Conservation (phyloP, 2,329 filamentous ascomycete species). For the Alternaria burnsii region DNA sequence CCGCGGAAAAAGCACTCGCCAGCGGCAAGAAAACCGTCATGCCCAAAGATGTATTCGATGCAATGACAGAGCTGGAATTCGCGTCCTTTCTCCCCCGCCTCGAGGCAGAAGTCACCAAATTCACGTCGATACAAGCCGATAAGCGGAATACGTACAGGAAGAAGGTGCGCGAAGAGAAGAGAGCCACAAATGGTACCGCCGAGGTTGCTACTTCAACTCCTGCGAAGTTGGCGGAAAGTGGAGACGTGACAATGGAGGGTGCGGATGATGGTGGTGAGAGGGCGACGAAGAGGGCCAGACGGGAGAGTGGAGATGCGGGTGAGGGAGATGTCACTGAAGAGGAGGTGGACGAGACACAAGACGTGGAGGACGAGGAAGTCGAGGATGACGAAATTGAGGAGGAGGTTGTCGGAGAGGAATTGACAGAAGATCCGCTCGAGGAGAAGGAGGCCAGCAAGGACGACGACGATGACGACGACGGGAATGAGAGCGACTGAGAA, state of each 20-base stretch:
- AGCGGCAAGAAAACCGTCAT: constrained; percentile 81
- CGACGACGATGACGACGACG: constrained; percentile 62
- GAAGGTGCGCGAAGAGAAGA: constrained; percentile 73
- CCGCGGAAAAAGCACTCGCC: constrained; percentile 73
- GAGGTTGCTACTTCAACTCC: constrained; percentile 8
- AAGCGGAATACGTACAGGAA: constrained; percentile 78
- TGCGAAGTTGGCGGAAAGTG: constrained; percentile 3
- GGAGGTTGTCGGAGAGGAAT: constrained; percentile 61
- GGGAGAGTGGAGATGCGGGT: constrained; percentile 46
- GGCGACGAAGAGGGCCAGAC: constrained; percentile 60
- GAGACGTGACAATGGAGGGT: constrained; percentile 15
- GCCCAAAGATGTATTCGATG: constrained; percentile 78
- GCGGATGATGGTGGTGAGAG: constrained; percentile 53
- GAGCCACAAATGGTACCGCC: constrained; percentile 19
- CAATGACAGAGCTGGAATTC: constrained; percentile 79
- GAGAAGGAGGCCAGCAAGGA: constrained; percentile 56
- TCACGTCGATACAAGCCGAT: constrained; percentile 75
- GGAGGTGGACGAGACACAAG: constrained; percentile 52
- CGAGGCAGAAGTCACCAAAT: constrained; percentile 80
- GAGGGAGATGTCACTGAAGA: constrained; percentile 51
- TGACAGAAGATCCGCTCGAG: constrained; percentile 54
- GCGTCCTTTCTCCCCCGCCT: constrained; percentile 73
- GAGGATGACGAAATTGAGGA: constrained; percentile 65
- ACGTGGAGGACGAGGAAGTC: constrained; percentile 60
- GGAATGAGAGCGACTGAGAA: constrained; percentile 58